These are phyloP conservation scores for Elymus sibiricus DNA, from an alignment of 176 grass and related monocot species.

Conservation along the genomic window DNA sequence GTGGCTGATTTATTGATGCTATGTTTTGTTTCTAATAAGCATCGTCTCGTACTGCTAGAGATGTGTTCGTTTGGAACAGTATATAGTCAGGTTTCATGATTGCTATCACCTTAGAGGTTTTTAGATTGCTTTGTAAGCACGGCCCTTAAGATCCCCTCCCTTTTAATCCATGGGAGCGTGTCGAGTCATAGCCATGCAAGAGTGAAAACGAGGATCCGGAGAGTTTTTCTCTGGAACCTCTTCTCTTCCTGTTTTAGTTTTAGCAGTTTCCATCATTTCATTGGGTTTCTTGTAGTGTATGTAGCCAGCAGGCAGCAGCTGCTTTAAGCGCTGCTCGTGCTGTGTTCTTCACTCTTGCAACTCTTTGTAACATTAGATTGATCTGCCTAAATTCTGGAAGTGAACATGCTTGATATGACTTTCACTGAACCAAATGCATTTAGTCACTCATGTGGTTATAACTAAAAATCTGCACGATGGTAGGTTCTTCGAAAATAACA, in stretches of 20 bases:
- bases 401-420: constrained; percentile 17
- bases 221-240: constrained; percentile 55
- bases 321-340: constrained; percentile 26
- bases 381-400: constrained; percentile 14
- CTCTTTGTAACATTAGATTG: neutral
- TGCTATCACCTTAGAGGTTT: neutral
- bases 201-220: constrained; percentile 26
- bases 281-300: constrained; percentile 10
- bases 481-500: neutral
- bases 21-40: neutral
- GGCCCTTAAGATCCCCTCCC: constrained; percentile 86
- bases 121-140: constrained; percentile 17
- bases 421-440: neutral
- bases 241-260: constrained; percentile 36
- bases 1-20: neutral
- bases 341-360: neutral
- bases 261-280: constrained; percentile 2
- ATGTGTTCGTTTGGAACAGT: neutral
- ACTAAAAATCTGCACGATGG: neutral
- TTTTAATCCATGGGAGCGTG: constrained; percentile 53
- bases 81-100: neutral
- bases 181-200: constrained; percentile 82
- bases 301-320: neutral
- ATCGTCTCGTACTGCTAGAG: neutral
- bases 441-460: neutral